Percentiles rank a stretch among this genome's conserved stretches.
Evolutionary conservation across 192 early-diverging fungal genomes (phyloP).

Genomic region (Umbelopsis vinacea): DNA sequence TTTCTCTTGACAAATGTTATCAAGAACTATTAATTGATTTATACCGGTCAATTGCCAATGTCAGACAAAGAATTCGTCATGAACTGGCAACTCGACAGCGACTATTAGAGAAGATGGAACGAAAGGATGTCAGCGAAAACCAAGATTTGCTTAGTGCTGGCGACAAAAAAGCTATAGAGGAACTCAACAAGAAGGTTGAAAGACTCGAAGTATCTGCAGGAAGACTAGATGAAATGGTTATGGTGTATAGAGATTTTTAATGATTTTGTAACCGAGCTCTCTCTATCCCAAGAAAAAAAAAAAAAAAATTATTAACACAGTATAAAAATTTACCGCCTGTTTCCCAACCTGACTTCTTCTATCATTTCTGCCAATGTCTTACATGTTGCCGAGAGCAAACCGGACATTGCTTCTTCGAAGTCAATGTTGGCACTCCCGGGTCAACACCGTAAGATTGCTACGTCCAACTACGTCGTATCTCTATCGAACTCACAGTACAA

Average conservation of each 20-base stretch:
- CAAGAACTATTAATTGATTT: slow-evolving; percentile 51
- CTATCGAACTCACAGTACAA: background rate
- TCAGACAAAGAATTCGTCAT: slow-evolving; percentile 54
- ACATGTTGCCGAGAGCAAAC: background rate
- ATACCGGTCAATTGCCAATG: slow-evolving; percentile 62
- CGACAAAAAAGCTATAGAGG: slow-evolving; percentile 53
- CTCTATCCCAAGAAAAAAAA: slow-evolving; percentile 1
- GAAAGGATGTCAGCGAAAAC: slow-evolving; percentile 66
- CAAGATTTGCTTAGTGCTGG: slow-evolving; percentile 49
- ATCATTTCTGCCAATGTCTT: background rate
- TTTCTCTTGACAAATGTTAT: slow-evolving; percentile 56
- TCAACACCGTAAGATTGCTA: background rate
- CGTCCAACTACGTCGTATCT: background rate
- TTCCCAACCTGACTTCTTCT: too few relatives aligned
- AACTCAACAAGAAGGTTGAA: slow-evolving; percentile 46
- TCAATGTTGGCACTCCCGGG: background rate
- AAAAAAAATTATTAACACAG: background rate
- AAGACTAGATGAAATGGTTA: slow-evolving; percentile 48
- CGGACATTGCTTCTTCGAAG: background rate
- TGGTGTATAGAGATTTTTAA: slow-evolving; percentile 53
- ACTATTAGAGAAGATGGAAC: slow-evolving; percentile 65
- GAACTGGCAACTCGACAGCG: slow-evolving; percentile 52
- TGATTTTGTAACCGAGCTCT: background rate
- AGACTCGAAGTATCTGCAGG: slow-evolving; percentile 52
- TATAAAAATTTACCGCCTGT: too few relatives aligned